phyloP scores from a whole-genome alignment of 2,329 filamentous ascomycete species.

The Fusarium chuoi region DNA sequence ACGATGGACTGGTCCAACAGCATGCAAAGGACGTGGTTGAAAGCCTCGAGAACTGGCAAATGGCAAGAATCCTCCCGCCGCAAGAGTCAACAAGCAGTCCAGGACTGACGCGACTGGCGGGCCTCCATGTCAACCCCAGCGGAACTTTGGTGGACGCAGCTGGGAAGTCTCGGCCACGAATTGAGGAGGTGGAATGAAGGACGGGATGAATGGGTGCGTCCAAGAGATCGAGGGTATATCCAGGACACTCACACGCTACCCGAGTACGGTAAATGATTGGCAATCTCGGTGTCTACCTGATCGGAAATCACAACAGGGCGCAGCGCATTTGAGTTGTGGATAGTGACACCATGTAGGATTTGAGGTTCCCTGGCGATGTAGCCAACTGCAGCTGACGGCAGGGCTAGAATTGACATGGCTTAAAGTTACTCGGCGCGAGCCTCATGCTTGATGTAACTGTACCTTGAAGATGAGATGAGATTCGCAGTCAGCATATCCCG shows the following conservation, averaged over 20 bases:
- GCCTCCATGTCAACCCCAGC: conserved; percentile 51
- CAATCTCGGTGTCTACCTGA: conserved; percentile 41
- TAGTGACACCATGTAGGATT: conserved; percentile 25
- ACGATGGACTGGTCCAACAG: conserved; percentile 73
- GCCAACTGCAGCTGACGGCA: neutral
- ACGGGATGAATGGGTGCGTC: conserved; percentile 19
- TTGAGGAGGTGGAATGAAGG: conserved; percentile 71
- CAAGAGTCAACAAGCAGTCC: conserved; percentile 36
- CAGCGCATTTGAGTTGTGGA: conserved; percentile 21
- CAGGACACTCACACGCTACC: conserved; percentile 15
- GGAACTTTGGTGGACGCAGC: conserved; percentile 39
- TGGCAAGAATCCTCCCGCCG: conserved; percentile 60
- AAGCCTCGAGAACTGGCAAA: conserved; percentile 70
- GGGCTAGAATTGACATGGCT: neutral
- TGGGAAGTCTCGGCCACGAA: conserved; percentile 53
- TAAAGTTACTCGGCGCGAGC: neutral
- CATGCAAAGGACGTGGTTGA: conserved; percentile 76
- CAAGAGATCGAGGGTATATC: conserved; percentile 6
- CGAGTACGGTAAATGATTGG: conserved; percentile 33
- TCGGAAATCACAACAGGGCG: conserved; percentile 33
- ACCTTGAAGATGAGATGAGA: conserved; percentile 7
- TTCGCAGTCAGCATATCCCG: neutral
- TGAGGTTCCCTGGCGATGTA: conserved; percentile 5
- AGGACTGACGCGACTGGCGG: conserved; percentile 50
- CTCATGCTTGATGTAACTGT: conserved; percentile 3